phyloP scores from a whole-genome alignment of 768 basidiomycete genomes.

The Boletus barrowsii region DNA sequence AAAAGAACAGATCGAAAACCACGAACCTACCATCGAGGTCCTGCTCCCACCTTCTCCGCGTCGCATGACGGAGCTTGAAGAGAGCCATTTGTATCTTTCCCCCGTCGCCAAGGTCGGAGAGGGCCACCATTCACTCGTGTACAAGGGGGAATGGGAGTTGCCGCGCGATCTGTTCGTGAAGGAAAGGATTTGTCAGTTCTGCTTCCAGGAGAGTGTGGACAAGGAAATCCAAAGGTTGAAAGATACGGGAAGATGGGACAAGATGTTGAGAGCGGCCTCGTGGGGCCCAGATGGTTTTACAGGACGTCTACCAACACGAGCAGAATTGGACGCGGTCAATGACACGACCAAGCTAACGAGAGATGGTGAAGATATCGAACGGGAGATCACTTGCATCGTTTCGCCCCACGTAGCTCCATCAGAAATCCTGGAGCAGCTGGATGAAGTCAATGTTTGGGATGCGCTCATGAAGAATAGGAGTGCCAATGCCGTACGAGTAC shows the following conservation, averaged over 20 bases:
- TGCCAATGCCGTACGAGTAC: neutral
- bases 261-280: slow-evolving; percentile 8
- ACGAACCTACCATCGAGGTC: slow-evolving; percentile 29
- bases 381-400: slow-evolving; percentile 14
- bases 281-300: slow-evolving; percentile 11
- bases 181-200: slow-evolving; percentile 36
- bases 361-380: slow-evolving; percentile 18
- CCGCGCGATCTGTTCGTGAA: slow-evolving; percentile 40
- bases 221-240: slow-evolving; percentile 22
- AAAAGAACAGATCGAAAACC: slow-evolving; percentile 21
- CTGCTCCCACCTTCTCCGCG: slow-evolving; percentile 26
- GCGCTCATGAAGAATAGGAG: neutral
- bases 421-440: neutral
- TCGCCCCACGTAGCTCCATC: neutral
- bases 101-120: slow-evolving; percentile 35
- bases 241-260: slow-evolving; percentile 19
- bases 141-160: slow-evolving; percentile 50
- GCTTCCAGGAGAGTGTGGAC: slow-evolving; percentile 33
- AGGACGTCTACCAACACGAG: neutral
- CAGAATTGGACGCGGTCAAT: neutral
- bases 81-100: slow-evolving; percentile 51
- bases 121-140: slow-evolving; percentile 54
- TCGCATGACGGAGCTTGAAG: slow-evolving; percentile 24
- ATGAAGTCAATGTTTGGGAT: neutral
- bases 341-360: neutral